Evolutionary conservation across 1,139 yeast genomes (phyloP).

Genomic region (Taphrina wiesneri): DNA sequence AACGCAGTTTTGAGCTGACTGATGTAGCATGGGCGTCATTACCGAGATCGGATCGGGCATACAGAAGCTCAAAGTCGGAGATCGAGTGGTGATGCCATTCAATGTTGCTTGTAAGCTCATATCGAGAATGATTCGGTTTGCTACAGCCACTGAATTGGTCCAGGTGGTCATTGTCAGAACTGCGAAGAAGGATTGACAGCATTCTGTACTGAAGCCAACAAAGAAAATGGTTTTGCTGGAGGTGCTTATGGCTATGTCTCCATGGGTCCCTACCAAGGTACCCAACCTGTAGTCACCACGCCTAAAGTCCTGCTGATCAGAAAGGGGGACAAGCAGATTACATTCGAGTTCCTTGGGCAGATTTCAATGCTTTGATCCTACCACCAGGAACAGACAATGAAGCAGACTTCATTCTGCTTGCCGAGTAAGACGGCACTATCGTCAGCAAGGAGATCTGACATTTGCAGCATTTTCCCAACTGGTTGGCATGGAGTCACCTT

Average conservation of each 20-base stretch:
- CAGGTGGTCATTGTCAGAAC: slow-evolving; percentile 48
- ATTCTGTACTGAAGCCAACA: slow-evolving; percentile 45
- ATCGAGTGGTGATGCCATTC: slow-evolving; percentile 52
- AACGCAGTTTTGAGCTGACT: background rate
- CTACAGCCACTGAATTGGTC: too few species aligned
- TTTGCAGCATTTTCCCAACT: slow-evolving; percentile 12
- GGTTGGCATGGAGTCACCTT: slow-evolving; percentile 25
- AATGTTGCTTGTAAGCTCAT: slow-evolving; percentile 50
- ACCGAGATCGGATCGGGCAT: slow-evolving; percentile 49
- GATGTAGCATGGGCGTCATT: slow-evolving; percentile 48
- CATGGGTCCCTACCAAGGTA: slow-evolving; percentile 35
- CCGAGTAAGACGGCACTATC: background rate
- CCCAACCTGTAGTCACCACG: background rate
- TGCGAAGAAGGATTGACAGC: slow-evolving; percentile 43
- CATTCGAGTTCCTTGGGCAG: slow-evolving; percentile 61
- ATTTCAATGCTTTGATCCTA: slow-evolving; percentile 37
- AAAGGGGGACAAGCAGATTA: slow-evolving; percentile 62
- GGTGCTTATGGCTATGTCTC: slow-evolving; percentile 29
- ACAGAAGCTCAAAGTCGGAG: slow-evolving; percentile 49
- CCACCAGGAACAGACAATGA: slow-evolving; percentile 29
- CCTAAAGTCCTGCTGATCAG: background rate
- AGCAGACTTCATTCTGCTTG: slow-evolving; percentile 15
- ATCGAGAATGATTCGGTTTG: background rate
- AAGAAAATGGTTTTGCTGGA: slow-evolving; percentile 23
- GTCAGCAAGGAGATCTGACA: background rate